Percentiles rank a stretch among this genome's conserved stretches.
These are phyloP conservation scores for Tetraselmis chui DNA, from an alignment of 139 green algal genomes.

Conservation along the genomic window DNA sequence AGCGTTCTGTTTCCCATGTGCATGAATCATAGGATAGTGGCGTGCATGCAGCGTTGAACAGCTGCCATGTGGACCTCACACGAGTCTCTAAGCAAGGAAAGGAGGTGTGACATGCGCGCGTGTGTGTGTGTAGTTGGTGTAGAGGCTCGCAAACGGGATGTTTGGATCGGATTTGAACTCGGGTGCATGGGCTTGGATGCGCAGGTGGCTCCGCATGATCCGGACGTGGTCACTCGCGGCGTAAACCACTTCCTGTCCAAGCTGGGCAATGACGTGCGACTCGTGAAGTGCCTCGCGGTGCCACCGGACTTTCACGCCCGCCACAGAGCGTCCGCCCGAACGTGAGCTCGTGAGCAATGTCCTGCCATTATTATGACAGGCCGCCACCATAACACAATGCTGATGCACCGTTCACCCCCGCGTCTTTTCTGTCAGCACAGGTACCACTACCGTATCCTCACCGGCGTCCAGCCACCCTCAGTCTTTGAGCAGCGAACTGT, in stretches of 20 bases:
- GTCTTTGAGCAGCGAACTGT: background rate
- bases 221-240: background rate
- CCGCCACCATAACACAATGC: too few species aligned
- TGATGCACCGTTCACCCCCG: background rate
- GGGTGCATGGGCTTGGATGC: too few species aligned
- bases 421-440: too few species aligned
- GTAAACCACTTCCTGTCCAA: slow-evolving; percentile 4
- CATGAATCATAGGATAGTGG: background rate
- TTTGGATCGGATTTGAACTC: too few species aligned
- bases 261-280: background rate
- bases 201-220: background rate
- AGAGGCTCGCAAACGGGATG: too few species aligned
- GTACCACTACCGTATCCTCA: background rate
- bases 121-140: background rate
- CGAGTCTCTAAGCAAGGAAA: background rate
- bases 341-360: too few species aligned
- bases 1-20: background rate
- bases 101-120: background rate
- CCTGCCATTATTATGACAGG: too few species aligned
- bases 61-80: background rate
- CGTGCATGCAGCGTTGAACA: background rate
- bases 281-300: background rate
- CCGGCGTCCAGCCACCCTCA: background rate
- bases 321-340: background rate
- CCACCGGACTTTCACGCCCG: background rate